Evolutionary conservation across 805 yeast genomes (phyloP), one percentile per base, ranked within the genome.

Genomic region (Metschnikowia santaceciliae): DNA sequence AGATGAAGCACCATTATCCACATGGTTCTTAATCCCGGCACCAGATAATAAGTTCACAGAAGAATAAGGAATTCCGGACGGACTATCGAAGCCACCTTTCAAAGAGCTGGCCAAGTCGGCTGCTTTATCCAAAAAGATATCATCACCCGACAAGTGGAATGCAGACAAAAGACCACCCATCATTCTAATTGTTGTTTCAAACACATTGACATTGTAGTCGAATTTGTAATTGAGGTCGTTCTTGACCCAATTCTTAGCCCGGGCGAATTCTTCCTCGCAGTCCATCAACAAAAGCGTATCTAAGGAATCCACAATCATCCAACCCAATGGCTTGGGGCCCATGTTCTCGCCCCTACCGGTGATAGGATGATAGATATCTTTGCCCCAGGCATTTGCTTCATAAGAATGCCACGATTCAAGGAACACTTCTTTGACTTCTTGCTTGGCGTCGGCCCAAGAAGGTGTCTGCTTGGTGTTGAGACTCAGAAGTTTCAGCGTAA

Each of bases 141-240:
- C 87, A 58, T 87, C 91, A 13, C 76, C 70, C 1, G 91, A 78
- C 30, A 89, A 68, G 56, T 88, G 84, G 62, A 80, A 81, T 0
- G 96, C 96, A 2, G 96, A 85, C 45, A 91, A 70, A n/a, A 91
- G 73, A 0, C 97, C 97, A 41, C 97, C 97, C 23, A 91, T 71
- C 95, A 91, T 89, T 64, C 97, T 77, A 56, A 89, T 90, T 5
- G 97, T 89, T n/a, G 97, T 90, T 65, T 90, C 97, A 68, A 91
- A 91, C 5, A 90, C 84, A 63, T 86, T 90, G 39, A 89, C 94
- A 34, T 79, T 79, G 54, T 83, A 80, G 63, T 89, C 87, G 58
- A 88, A 80, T 58, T 83, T 81, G 63, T 88, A 90, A 48, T 75
- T 76, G 56, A 91, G 73, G 46, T 81, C 89, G 50, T 83, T 70